Conservation (phyloP, 2,329 filamentous ascomycete genomes). For the Zarea fungicola region DNA sequence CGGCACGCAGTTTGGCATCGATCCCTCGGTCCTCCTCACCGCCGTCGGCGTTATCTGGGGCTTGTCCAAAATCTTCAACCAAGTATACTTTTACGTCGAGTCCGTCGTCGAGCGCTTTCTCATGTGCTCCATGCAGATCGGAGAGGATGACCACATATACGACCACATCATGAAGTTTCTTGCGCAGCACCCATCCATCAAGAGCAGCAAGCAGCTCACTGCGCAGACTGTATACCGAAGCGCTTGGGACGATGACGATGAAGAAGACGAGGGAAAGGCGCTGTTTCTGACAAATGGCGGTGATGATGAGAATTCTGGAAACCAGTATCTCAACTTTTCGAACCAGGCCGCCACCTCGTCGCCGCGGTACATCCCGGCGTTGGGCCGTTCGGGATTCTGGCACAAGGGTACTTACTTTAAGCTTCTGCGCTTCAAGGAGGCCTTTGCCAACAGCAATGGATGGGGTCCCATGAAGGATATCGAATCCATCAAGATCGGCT, state of each 20-base stretch:
- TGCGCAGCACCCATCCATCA: constrained; percentile 45
- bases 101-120: constrained; percentile 39
- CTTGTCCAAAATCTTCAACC: constrained; percentile 30
- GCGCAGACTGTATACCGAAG: constrained; percentile 51
- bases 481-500: constrained; percentile 49
- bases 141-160: constrained; percentile 54
- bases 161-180: constrained; percentile 54
- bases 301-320: constrained; percentile 28
- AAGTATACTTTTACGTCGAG: constrained; percentile 30
- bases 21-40: constrained; percentile 43
- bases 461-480: constrained; percentile 42
- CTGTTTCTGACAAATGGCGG: constrained; percentile 34
- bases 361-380: constrained; percentile 49
- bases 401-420: constrained; percentile 46
- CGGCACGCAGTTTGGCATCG: constrained; percentile 41
- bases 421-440: constrained; percentile 41
- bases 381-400: constrained; percentile 51
- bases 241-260: constrained; percentile 52
- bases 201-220: constrained; percentile 46
- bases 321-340: constrained; percentile 52
- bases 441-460: constrained; percentile 27
- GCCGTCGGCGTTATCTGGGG: constrained; percentile 44
- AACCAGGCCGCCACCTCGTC: constrained; percentile 47
- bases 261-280: constrained; percentile 32
- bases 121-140: constrained; percentile 48